A percentile compares a stretch with the other conserved stretches of the same genome.
These are phyloP conservation scores for Ustilago tritici DNA, from an alignment of 1,284 basidiomycete species.

Conservation along the genomic window DNA sequence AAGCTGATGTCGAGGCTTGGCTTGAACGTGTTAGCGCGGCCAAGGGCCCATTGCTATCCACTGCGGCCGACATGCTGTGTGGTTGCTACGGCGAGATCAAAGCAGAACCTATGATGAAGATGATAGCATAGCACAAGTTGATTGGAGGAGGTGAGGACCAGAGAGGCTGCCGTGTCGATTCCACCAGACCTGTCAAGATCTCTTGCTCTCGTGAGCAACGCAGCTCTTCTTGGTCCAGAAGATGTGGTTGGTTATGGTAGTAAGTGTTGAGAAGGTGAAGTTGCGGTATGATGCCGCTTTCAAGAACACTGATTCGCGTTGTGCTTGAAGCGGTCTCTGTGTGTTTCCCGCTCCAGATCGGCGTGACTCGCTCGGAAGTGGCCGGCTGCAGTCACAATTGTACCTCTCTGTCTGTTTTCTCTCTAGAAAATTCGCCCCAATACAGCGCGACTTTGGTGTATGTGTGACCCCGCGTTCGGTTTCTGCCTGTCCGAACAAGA, in stretches of 20 bases:
- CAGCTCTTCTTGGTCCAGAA: not conserved
- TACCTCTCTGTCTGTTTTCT: not conserved
- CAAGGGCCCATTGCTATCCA: constrained; percentile 11
- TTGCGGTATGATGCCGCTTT: constrained; percentile 23
- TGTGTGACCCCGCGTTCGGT: constrained; percentile 1
- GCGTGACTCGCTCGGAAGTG: constrained; percentile 44
- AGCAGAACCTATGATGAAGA: not conserved
- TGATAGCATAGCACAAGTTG: constrained; percentile 20
- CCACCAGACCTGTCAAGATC: not conserved
- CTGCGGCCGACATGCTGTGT: constrained; percentile 1
- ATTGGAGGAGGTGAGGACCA: not conserved
- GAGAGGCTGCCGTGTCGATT: not conserved
- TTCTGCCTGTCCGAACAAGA: constrained; percentile 1
- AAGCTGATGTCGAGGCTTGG: constrained; percentile 45
- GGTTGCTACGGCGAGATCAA: not conserved
- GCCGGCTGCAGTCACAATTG: constrained; percentile 7
- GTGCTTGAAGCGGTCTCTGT: not conserved
- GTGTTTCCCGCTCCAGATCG: constrained; percentile 10
- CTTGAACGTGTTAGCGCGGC: constrained; percentile 31
- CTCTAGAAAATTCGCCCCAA: not conserved
- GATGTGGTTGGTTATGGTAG: not conserved
- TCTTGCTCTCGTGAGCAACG: not conserved
- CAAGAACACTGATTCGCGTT: not conserved
- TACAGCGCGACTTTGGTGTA: not conserved
- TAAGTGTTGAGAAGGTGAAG: not conserved